Base-by-base conservation (phyloP, 371 early-diverging fungal species). In the Saksenaea vasiformis region DNA sequence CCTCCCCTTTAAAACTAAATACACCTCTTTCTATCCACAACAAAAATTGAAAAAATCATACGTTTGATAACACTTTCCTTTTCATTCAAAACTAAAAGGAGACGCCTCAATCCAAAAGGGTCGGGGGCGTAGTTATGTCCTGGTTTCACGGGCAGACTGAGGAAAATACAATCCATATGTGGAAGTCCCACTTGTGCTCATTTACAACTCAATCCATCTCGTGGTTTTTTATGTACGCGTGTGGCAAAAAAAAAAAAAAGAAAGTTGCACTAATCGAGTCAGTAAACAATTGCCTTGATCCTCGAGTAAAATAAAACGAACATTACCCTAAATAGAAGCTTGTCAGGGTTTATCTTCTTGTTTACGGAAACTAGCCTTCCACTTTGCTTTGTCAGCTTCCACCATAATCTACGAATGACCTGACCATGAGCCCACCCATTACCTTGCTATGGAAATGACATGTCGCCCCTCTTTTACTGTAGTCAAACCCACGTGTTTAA, bases 171-270 rank as follows among this genome's bases (percentile, higher is more conserved):
- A 54, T 15, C 67, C 62, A 66, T 66, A 61, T 61, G 44, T 51
- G 67, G 67, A 28, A 66, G 61, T 54, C n/a, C 10, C 44, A 27
- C 67, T 61, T 66, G 67, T 66, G 65, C 57, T 56, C 58, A 19
- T 53, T 51, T 47, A 47, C 51, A 47, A 41, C 51, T 47, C 51
- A 47, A 47, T 47, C 51, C 61, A 56, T 60, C 66, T 66, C 66
- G 66, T 66, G 66, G 60, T 47, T 66, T 60, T 58, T 22, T 58
- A 51, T 66, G 58, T 61, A 62, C 47, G 58, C 58, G 61, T 59
- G 62, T 57, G 62, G 62, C 17, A 47, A 47, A 47, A 47, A 47
- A 47, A 47, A 47, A 26, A 39, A 39, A 39, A 39, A 39, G 11
- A 39, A 39, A 39, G 39, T 47, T 47, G 51, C 51, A 47, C 51